Evolutionary conservation across 768 basidiomycete species (phyloP).

Genomic region (Mrakia gelida): DNA sequence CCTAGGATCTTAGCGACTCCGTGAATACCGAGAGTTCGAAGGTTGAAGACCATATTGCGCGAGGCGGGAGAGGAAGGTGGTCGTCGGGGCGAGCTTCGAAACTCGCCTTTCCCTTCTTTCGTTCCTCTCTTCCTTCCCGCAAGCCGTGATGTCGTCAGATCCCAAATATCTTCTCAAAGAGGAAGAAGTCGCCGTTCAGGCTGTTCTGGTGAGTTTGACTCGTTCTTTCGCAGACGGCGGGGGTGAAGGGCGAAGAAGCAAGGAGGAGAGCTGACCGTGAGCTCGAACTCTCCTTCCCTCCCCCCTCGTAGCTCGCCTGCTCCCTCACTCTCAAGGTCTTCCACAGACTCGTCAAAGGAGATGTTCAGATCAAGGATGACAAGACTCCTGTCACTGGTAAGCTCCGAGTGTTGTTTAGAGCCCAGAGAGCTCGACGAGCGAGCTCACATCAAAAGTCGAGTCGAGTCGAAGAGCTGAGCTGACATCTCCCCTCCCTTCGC

Average conservation of each 20-base stretch:
- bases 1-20: neutral
- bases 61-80: neutral
- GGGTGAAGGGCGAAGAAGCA: neutral
- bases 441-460: neutral
- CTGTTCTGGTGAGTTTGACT: constrained; percentile 1
- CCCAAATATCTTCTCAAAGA: constrained; percentile 1
- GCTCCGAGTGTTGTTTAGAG: too few relatives aligned
- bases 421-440: neutral
- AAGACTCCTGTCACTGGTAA: constrained; percentile 83
- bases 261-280: too few relatives aligned
- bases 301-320: neutral
- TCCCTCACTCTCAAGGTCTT: constrained; percentile 54
- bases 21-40: neutral
- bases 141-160: neutral
- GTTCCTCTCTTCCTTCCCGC: neutral
- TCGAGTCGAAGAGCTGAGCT: neutral
- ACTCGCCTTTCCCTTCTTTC: neutral
- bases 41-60: neutral
- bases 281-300: constrained; percentile 1
- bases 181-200: constrained; percentile 4
- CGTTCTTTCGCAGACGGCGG: too few relatives aligned
- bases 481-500: neutral
- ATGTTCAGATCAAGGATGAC: constrained; percentile 82
- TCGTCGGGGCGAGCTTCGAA: neutral
- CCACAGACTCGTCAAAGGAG: constrained; percentile 73